A percentile compares a stretch with the other conserved stretches of the same genome.
Conservation (phyloP, 2,329 filamentous ascomycete genomes). For the Parascedosporium putredinis region DNA sequence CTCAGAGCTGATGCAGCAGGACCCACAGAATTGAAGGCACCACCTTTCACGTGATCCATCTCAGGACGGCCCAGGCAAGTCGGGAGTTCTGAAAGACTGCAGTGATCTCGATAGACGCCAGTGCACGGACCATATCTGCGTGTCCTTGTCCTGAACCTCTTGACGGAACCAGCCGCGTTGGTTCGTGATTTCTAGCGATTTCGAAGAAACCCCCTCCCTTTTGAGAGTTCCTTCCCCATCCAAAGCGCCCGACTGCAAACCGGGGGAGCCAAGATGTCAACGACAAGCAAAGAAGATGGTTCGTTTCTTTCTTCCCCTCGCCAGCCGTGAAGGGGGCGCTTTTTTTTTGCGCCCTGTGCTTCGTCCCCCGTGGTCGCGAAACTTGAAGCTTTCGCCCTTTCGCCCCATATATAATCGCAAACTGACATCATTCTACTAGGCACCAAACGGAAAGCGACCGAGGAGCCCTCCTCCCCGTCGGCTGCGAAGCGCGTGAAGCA, state of each 20-base stretch:
- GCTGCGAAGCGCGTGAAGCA: slow-evolving; percentile 57
- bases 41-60: too few species aligned
- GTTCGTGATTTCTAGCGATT: not conserved
- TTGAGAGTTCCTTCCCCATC: not conserved
- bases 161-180: not conserved
- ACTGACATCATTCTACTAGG: slow-evolving; percentile 22
- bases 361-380: too few species aligned
- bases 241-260: too few species aligned
- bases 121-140: not conserved
- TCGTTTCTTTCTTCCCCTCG: not conserved
- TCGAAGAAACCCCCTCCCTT: too few species aligned
- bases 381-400: not conserved
- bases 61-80: too few species aligned
- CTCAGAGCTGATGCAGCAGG: too few species aligned
- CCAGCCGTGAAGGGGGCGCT: not conserved
- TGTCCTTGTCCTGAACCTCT: not conserved
- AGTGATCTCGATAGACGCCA: too few species aligned
- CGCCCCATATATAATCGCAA: not conserved
- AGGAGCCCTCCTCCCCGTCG: slow-evolving; percentile 51
- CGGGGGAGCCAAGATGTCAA: not conserved
- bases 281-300: slow-evolving; percentile 6
- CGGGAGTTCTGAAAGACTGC: too few species aligned
- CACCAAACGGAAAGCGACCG: slow-evolving; percentile 63
- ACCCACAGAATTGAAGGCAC: too few species aligned
- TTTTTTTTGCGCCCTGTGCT: not conserved